Percentiles rank a stretch among this genome's conserved stretches.
Conservation (phyloP, 768 basidiomycete species). For the Lentinula detonsa region DNA sequence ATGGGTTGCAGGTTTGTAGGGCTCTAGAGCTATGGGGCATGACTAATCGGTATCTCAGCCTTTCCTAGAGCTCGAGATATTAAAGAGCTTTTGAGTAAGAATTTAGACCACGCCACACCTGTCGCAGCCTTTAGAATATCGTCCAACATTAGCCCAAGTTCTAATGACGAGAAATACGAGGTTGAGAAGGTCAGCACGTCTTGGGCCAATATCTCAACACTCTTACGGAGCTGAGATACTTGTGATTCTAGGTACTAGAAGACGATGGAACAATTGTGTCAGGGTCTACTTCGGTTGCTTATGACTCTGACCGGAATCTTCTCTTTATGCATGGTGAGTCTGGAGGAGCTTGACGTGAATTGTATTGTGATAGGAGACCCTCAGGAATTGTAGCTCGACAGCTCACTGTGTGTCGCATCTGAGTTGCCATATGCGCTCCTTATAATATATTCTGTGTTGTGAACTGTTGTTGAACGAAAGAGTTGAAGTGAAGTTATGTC, state of each 20-base stretch:
- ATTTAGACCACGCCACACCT: conserved; percentile 35
- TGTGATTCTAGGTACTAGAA: conserved; percentile 48
- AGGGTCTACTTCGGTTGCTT: conserved; percentile 49
- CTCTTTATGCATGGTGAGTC: conserved; percentile 56
- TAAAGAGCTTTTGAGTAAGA: conserved; percentile 35
- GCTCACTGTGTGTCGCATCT: background rate
- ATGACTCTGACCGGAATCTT: conserved; percentile 42
- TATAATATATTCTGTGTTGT: too few species aligned
- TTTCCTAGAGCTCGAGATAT: conserved; percentile 34
- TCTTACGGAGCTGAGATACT: background rate
- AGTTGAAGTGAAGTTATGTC: too few species aligned
- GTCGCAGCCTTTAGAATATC: conserved; percentile 42
- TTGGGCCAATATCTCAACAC: background rate
- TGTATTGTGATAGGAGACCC: background rate
- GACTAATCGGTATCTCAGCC: conserved; percentile 20
- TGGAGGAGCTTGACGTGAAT: background rate
- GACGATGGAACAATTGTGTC: conserved; percentile 56
- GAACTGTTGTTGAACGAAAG: too few species aligned
- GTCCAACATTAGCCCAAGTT: conserved; percentile 41
- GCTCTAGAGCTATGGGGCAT: background rate
- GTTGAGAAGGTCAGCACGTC: conserved; percentile 43
- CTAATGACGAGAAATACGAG: conserved; percentile 55
- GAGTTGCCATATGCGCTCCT: too few species aligned
- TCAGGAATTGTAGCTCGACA: background rate
- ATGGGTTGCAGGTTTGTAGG: conserved; percentile 51